A percentile compares a stretch with the other conserved stretches of the same genome.
Evolutionary conservation across 2,329 filamentous ascomycete species (phyloP).

Genomic region (Calcarisporium arbuscula): DNA sequence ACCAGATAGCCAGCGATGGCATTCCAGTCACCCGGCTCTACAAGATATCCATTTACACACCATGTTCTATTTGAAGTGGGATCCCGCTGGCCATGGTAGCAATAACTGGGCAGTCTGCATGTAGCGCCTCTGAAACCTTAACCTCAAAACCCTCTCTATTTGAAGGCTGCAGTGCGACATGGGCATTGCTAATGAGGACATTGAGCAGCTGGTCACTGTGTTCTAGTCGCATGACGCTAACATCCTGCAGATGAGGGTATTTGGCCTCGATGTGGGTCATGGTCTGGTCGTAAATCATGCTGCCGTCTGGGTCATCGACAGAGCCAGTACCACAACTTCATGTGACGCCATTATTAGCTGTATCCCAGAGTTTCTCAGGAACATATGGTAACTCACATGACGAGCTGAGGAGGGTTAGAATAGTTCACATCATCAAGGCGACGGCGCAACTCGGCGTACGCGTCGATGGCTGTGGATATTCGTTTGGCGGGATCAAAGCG

Average conservation of each 20-base stretch:
- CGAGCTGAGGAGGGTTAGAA: slow-evolving; percentile 59
- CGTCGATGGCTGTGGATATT: slow-evolving; percentile 68
- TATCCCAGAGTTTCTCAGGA: too few relatives aligned
- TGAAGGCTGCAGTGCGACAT: slow-evolving; percentile 71
- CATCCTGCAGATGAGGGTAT: slow-evolving; percentile 58
- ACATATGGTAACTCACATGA: slow-evolving; percentile 56
- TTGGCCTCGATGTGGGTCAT: slow-evolving; percentile 58
- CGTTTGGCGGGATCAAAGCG: slow-evolving; percentile 82
- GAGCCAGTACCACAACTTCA: slow-evolving; percentile 64
- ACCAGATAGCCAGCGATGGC: slow-evolving; percentile 62
- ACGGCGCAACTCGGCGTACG: slow-evolving; percentile 66
- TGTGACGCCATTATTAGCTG: too few relatives aligned
- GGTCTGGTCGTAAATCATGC: slow-evolving; percentile 64
- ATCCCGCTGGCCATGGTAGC: slow-evolving; percentile 73
- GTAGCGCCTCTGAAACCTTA: slow-evolving; percentile 77
- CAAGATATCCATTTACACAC: slow-evolving; percentile 67
- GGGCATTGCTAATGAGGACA: slow-evolving; percentile 63
- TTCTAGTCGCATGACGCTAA: slow-evolving; percentile 70
- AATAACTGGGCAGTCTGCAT: slow-evolving; percentile 73
- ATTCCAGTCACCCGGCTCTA: slow-evolving; percentile 63
- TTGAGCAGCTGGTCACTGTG: slow-evolving; percentile 78
- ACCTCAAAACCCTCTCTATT: slow-evolving; percentile 81
- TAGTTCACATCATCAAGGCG: slow-evolving; percentile 41
- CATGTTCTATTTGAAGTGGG: slow-evolving; percentile 67
- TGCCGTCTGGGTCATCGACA: slow-evolving; percentile 74